Base-by-base conservation (phyloP, 257 asterid species). In the Handroanthus guayacan region DNA sequence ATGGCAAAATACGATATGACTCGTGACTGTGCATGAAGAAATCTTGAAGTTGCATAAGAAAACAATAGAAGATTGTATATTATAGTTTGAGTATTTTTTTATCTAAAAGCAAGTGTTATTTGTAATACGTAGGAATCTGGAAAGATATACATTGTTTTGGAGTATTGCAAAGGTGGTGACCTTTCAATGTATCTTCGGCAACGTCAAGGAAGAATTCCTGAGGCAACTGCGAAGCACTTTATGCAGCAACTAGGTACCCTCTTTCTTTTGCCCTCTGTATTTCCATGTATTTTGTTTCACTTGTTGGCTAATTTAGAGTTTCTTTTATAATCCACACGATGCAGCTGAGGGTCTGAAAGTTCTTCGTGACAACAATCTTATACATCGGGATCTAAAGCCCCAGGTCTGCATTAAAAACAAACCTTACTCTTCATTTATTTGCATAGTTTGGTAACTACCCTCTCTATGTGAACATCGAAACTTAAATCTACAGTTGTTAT, bases 121-220 rank as follows among this genome's bases (percentile, higher is more conserved):
- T 20, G 77, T 75, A 66, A 54, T 86, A 81, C 57, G 17, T 71
- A 95, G 99, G 99, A 95, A 81, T 54, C 92, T 72, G 99, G 97
- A 67, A 95, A 88, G 85, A 89, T 95, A 41, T 95, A 91, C 81
- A 91, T 95, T 74, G 72, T 95, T 79, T 84, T 95, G 87, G 99
- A 95, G 81, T 91, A 83, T 76, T 95, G 99, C 87, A 89, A 81
- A 87, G 99, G 99, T 61, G 99, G 99, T 74, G 98, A 95, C 82
- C 96, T 95, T 78, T 93, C 97, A 0, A 77, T 86, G 67, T 90
- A 84, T 79, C 82, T 95, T 81, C 98, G 89, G 69, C 84, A 84
- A 79, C 88, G 72, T 54, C 92, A 87, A 75, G 96, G 98, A 75
- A 87, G 72, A 85, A 85, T 95, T 60, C 87, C 94, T 11, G 98